phyloP scores from a whole-genome alignment of 345 rosid species.

The Linum usitatissimum region DNA sequence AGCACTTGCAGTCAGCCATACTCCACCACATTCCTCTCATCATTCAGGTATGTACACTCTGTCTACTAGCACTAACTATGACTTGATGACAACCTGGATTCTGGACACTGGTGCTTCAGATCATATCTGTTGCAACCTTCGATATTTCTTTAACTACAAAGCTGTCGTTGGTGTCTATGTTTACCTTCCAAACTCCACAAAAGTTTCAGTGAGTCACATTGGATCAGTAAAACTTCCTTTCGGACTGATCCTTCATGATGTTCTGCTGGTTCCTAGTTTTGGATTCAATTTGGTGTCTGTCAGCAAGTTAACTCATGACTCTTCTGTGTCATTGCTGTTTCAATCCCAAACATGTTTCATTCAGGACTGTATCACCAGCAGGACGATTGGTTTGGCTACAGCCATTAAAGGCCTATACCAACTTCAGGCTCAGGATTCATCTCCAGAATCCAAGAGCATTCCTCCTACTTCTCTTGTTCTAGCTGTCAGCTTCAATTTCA shows the following conservation, averaged over 20 bases:
- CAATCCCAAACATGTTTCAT: neutral
- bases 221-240: neutral
- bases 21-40: neutral
- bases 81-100: neutral
- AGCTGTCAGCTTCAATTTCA: too few relatives aligned
- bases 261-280: neutral
- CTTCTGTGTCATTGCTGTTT: neutral
- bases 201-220: neutral
- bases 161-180: neutral
- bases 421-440: neutral
- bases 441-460: too few relatives aligned
- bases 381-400: neutral
- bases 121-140: neutral
- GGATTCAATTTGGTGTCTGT: neutral
- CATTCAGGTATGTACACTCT: neutral
- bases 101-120: neutral
- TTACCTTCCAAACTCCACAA: too few relatives aligned
- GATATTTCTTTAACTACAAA: neutral
- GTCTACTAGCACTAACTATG: neutral
- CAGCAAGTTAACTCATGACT: neutral
- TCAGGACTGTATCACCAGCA: neutral
- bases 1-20: neutral
- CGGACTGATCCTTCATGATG: neutral
- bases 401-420: neutral
- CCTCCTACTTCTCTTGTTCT: too few relatives aligned